phyloP scores from a whole-genome alignment of 2,329 filamentous ascomycete genomes.

The Penicillium sp. region DNA sequence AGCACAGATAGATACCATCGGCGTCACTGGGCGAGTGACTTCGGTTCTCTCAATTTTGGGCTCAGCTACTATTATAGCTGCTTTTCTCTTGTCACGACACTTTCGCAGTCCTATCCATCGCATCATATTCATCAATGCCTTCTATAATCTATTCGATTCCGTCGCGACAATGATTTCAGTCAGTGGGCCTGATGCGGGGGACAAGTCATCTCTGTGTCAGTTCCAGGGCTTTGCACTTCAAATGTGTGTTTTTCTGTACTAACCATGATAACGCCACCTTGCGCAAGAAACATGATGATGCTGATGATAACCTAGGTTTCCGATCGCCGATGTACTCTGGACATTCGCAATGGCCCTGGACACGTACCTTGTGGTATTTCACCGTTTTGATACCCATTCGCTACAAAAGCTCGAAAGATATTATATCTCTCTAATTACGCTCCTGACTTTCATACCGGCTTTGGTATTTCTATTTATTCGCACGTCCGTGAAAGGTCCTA shows the following conservation, averaged over 20 bases:
- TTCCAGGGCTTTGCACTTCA: conserved; percentile 46
- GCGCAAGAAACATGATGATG: no score
- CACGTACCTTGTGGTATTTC: conserved; percentile 43
- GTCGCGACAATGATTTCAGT: conserved; percentile 46
- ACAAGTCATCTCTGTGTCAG: conserved; percentile 39
- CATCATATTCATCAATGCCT: conserved; percentile 44
- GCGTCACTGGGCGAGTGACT: conserved; percentile 35
- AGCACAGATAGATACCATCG: conserved; percentile 31
- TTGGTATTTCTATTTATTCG: conserved; percentile 40
- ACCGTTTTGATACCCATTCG: conserved; percentile 37
- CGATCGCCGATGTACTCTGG: conserved; percentile 44
- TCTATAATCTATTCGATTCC: conserved; percentile 44
- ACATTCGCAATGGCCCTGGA: conserved; percentile 44
- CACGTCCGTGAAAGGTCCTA: conserved; percentile 35
- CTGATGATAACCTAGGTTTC: conserved; percentile 33
- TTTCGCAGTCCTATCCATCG: conserved; percentile 46
- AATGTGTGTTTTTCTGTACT: conserved; percentile 31
- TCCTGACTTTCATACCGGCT: conserved; percentile 39
- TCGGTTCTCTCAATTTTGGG: conserved; percentile 40
- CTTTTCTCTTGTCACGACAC: conserved; percentile 36
- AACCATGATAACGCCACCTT: no score
- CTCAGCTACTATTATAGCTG: conserved; percentile 39
- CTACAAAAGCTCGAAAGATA: conserved; percentile 38
- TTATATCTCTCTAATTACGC: conserved; percentile 36
- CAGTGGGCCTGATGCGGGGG: conserved; percentile 39